Evolutionary conservation across 805 yeast species (phyloP), one percentile per base, ranked within the genome.

Genomic region (Ascoidea tarda): DNA sequence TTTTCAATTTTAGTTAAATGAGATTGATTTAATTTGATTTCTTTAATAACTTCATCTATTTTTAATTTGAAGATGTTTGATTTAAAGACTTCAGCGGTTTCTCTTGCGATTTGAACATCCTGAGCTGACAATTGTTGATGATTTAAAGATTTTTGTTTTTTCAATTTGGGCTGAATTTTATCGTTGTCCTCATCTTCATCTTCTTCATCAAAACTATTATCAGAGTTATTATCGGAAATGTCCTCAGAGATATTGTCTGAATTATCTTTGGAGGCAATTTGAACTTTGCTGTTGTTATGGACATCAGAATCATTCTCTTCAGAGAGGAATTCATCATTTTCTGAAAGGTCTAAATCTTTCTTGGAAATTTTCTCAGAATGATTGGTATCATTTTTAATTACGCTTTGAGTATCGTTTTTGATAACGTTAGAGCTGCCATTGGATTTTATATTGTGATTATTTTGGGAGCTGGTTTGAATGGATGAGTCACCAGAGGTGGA

Each of bases 21-120:
- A 16, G 78, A 66, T 16, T 87, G 91, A 60, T 85, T 85, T 46
- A 90, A 66, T 59, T 79, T 78, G 46, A 91, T 77, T 66, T 91
- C 98, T 59, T 79, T 78, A 59, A 93, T 70, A 46, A 93, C 71
- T 64, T 90, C 98, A 67, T 90, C 98, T 55, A 93, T 89, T 69
- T 93, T 96, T 54, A 93, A 69, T 66, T 93, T 93, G 80, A 93
- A 91, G 52, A 93, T 89, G 67, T 90, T 93, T 6, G 96, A 88
- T 63, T 90, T 88, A 79, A 90, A 93, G 49, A 91, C 70, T 65
- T 90, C 97, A 1, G 95, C 93, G 0, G 97, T 87, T 65, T 90
- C 97, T 60, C 96, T 77, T 0, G 96, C 96, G 2, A 85, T 76
- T 60, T 91, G 96, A 49, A 91, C 81, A 54, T 93, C 96, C 59